Percentiles rank a stretch among this genome's conserved stretches.
phyloP scores from a whole-genome alignment of 2,329 filamentous ascomycete species.

The Hypoxylon sp. region DNA sequence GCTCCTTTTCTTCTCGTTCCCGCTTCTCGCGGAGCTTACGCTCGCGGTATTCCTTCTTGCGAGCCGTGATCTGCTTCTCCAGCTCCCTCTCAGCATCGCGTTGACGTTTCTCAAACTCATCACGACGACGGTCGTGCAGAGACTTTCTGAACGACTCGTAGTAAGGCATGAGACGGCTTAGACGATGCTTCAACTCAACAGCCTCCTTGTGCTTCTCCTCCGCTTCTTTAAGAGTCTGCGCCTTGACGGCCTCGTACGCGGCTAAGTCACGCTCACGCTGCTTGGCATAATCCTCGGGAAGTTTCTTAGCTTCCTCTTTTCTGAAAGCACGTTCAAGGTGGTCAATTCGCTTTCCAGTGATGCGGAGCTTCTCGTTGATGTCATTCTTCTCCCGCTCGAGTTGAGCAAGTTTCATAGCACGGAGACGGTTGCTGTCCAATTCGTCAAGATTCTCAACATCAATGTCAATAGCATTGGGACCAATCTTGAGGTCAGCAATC shows the following conservation, averaged over 20 bases:
- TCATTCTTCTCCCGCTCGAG: conserved; percentile 99
- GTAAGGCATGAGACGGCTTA: conserved; percentile 84
- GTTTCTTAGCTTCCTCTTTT: conserved; percentile 94
- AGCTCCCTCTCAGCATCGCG: conserved; percentile 93
- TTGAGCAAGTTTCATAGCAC: conserved; percentile 94
- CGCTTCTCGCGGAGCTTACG: conserved; percentile 85
- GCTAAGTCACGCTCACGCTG: conserved; percentile 85
- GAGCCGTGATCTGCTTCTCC: conserved; percentile 88
- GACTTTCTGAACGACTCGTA: conserved; percentile 89
- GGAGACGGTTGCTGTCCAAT: conserved; percentile 89
- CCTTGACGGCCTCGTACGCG: conserved; percentile 84
- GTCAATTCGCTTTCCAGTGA: conserved; percentile 95
- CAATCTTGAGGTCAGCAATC: conserved; percentile 90
- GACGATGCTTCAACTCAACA: conserved; percentile 92
- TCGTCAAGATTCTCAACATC: conserved; percentile 87
- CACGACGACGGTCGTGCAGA: conserved; percentile 87
- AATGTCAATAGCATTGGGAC: conserved; percentile 81
- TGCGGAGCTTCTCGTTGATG: conserved; percentile 88
- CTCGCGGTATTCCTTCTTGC: conserved; percentile 91
- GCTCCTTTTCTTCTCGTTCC: conserved; percentile 88
- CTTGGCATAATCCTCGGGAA: conserved; percentile 85
- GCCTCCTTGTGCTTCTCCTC: conserved; percentile 93
- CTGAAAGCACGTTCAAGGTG: conserved; percentile 97
- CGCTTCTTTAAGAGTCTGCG: conserved; percentile 82
- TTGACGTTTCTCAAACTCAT: conserved; percentile 95